Percentiles rank a stretch among this genome's conserved stretches.
phyloP scores from a whole-genome alignment of 2,329 filamentous ascomycete species.

The Paradendryphiella salina region DNA sequence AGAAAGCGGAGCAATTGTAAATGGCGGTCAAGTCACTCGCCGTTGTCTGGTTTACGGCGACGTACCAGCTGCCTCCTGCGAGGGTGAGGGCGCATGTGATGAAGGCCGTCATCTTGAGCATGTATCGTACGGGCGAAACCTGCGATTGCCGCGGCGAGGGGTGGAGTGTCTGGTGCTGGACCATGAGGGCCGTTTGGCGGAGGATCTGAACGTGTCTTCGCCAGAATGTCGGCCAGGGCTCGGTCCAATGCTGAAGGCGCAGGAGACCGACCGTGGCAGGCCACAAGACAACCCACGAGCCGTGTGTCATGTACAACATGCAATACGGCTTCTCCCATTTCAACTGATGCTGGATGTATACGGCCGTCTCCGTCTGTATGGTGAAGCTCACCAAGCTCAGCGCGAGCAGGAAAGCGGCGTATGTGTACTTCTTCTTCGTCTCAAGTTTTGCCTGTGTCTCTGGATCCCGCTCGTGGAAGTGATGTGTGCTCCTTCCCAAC shows the following conservation, averaged over 20 bases:
- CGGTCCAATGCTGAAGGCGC: conserved; percentile 74
- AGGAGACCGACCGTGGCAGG: conserved; percentile 79
- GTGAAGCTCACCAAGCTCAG: conserved; percentile 86
- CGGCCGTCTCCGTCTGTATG: conserved; percentile 91
- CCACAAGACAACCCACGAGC: conserved; percentile 90
- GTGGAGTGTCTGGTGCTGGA: conserved; percentile 75
- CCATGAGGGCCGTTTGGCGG: conserved; percentile 76
- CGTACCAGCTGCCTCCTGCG: conserved; percentile 91
- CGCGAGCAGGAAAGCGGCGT: conserved; percentile 80
- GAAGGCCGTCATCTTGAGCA: conserved; percentile 76
- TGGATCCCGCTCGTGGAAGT: conserved; percentile 77
- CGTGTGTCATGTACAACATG: conserved; percentile 98
- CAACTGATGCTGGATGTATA: conserved; percentile 89
- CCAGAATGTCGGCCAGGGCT: conserved; percentile 87
- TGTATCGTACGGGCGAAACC: conserved; percentile 67
- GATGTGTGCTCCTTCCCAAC: conserved; percentile 60
- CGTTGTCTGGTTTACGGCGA: conserved; percentile 90
- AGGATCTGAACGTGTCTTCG: conserved; percentile 67
- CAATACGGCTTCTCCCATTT: conserved; percentile 99
- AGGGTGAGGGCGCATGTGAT: conserved; percentile 86
- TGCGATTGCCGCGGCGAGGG: conserved; percentile 55
- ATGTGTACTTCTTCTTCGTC: conserved; percentile 81
- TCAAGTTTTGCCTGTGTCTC: conserved; percentile 64
- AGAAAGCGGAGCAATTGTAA: conserved; percentile 99
- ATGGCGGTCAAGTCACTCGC: conserved; percentile 94